These are phyloP conservation scores for Phytophthora megakarya DNA, from an alignment of 352 stramenopile species.

Conservation along the genomic window DNA sequence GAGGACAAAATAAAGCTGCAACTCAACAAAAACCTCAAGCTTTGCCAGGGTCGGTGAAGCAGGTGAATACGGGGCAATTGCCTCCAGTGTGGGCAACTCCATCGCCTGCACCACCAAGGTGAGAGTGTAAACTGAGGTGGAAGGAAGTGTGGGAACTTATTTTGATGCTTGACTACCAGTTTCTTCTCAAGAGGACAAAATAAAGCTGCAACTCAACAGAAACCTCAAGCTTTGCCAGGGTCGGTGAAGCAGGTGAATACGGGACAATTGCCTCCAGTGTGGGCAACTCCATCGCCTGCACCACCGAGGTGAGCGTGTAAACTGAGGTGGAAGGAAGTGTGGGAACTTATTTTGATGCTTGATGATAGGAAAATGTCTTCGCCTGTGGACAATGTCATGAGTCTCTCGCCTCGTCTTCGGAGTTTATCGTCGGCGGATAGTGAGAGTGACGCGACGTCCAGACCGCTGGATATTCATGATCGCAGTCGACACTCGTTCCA, in stretches of 20 bases:
- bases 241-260: constrained; percentile 78
- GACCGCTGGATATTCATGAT: constrained; percentile 25
- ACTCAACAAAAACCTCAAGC: constrained; percentile 50
- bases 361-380: constrained; percentile 46
- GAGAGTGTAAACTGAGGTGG: not conserved
- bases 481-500: constrained; percentile 27
- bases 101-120: constrained; percentile 55
- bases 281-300: constrained; percentile 65
- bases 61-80: constrained; percentile 71
- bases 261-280: constrained; percentile 77
- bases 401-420: constrained; percentile 26
- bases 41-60: constrained; percentile 73
- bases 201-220: constrained; percentile 43
- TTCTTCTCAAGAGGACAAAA: constrained; percentile 67
- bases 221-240: constrained; percentile 59
- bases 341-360: constrained; percentile 1
- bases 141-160: not conserved
- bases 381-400: constrained; percentile 25
- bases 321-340: not conserved
- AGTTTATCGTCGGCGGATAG: constrained; percentile 29
- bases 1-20: constrained; percentile 36
- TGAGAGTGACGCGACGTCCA: constrained; percentile 32
- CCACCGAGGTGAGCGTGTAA: constrained; percentile 42
- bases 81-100: constrained; percentile 81
- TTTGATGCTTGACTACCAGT: no score